Base-by-base conservation (phyloP, 257 asterid species). In the Capsicum chinense region DNA sequence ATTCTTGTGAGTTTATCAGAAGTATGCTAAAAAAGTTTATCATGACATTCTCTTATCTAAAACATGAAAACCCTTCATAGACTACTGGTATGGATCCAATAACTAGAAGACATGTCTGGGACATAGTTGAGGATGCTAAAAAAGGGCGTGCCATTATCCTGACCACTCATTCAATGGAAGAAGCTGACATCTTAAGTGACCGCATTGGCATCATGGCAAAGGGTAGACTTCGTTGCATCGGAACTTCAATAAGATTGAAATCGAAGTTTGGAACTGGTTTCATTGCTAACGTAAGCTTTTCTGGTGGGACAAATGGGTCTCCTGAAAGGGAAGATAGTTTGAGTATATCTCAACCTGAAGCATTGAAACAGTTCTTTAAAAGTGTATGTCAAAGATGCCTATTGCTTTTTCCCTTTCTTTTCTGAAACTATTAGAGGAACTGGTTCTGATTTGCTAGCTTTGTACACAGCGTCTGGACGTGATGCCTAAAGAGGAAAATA, bases 11-110 rank as follows among this genome's bases (percentile, higher is more conserved):
- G 70, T 58, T 59, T 83, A 44, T 85, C 80, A 83, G 69, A 64
- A 78, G 54, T 78, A 78, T 78, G 48, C 82, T 11, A 48, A 73
- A 21, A 73, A 11, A 12, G 50, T 0, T 78, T 54, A 14, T 76
- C 15, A 21, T 54, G 82, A 14, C 33, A 71, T 84, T 79, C 81
- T 84, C 67, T 64, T 78, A 63, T 63, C 37, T 70, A 48, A 74
- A 80, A 83, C 56, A 56, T 84, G 79, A 78, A 78, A 78, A 54
- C 1, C 15, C 50, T 82, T 35, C 85, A 83, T 88, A 94, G 99
- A 95, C 98, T 52, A 94, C 99, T 58, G 99, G 99, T 52, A 95
- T 95, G 99, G 99, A 95, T 88, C 99, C 99, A 82, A 84, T 95
- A 84, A 92, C 98, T 58, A 89, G 98, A 88, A 92, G 99, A 85